Evolutionary conservation across 192 early-diverging fungal genomes (phyloP).

Genomic region (Haplosporangium gracile): DNA sequence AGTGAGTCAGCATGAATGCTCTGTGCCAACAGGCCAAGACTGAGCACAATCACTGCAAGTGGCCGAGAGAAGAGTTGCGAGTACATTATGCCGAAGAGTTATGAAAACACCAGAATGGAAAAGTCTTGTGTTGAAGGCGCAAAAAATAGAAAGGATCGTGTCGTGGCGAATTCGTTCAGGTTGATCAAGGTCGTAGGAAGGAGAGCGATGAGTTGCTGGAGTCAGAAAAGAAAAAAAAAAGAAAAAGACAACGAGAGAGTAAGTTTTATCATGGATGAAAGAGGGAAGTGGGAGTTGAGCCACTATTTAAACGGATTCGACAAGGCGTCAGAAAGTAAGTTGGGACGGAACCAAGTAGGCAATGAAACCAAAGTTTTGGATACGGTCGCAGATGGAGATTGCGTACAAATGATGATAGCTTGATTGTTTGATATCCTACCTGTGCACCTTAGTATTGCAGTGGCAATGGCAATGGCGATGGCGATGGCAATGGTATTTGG

Average conservation of each 20-base stretch:
- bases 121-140: background rate
- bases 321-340: background rate
- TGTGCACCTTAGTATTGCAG: background rate
- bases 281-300: background rate
- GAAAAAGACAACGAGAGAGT: background rate
- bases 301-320: background rate
- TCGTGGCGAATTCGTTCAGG: too few species aligned
- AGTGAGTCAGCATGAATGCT: conserved; percentile 20
- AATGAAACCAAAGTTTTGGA: too few species aligned
- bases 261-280: background rate
- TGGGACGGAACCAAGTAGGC: background rate
- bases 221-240: background rate
- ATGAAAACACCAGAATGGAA: background rate
- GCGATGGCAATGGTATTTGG: background rate
- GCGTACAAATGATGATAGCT: background rate
- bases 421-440: background rate
- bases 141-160: background rate
- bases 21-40: conserved; percentile 12
- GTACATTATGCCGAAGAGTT: conserved; percentile 6
- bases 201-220: conserved; percentile 5
- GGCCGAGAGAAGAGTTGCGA: background rate
- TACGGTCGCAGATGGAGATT: background rate
- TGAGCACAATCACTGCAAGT: background rate
- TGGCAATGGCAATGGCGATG: background rate
- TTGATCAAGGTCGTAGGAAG: background rate